Conservation (phyloP, 768 basidiomycete genomes). For the Panellus pusillus region DNA sequence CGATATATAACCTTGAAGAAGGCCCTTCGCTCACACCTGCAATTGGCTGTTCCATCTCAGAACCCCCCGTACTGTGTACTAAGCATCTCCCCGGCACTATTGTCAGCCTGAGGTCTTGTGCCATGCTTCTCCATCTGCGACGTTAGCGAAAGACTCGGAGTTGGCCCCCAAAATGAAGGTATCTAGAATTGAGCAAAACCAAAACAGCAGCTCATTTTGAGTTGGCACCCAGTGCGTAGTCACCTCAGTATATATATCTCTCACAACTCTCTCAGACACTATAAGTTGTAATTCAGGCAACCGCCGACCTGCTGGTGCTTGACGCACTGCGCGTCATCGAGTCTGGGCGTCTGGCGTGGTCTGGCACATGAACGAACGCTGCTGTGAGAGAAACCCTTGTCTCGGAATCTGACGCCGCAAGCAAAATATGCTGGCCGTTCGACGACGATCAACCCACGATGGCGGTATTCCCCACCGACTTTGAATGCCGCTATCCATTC, state of each 20-base stretch:
- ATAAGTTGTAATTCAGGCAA: neutral
- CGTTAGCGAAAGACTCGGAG: neutral
- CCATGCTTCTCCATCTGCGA: slow-evolving; percentile 8
- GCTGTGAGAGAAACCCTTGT: too few relatives aligned
- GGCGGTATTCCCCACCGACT: neutral
- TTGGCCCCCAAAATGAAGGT: neutral
- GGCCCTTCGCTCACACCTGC: too few relatives aligned
- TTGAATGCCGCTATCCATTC: slow-evolving; percentile 5
- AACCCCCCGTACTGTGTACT: too few relatives aligned
- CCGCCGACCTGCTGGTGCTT: slow-evolving; percentile 10
- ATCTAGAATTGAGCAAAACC: neutral
- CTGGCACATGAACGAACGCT: too few relatives aligned
- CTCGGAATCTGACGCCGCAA: neutral
- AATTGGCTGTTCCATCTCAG: too few relatives aligned
- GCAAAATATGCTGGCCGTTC: slow-evolving; percentile 16
- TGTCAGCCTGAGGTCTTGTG: slow-evolving; percentile 8
- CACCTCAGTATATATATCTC: too few relatives aligned
- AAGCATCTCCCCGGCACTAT: too few relatives aligned
- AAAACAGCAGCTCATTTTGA: slow-evolving; percentile 5
- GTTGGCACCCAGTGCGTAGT: slow-evolving; percentile 11
- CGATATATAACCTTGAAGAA: too few relatives aligned
- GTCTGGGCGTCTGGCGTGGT: too few relatives aligned
- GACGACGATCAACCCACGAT: slow-evolving; percentile 4
- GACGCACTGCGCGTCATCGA: slow-evolving; percentile 6
- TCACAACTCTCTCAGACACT: too few relatives aligned